A percentile compares a stretch with the other conserved stretches of the same genome.
Conservation (phyloP, 495 filamentous ascomycete genomes). For the Hypoxylon crocopeplum region DNA sequence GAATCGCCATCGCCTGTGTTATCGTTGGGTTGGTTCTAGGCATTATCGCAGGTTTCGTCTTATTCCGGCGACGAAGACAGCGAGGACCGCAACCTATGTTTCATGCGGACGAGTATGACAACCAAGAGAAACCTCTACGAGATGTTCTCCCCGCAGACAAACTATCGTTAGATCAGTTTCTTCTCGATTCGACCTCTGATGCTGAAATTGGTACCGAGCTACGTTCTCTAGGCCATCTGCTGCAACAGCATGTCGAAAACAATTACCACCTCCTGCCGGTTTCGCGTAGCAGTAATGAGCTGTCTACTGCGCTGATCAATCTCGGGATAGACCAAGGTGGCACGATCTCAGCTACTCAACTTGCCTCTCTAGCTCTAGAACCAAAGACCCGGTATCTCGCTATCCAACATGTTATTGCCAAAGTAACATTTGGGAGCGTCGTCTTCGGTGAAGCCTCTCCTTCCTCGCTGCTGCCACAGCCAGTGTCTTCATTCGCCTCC, state of each 20-base stretch:
- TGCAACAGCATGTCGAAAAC: constrained; percentile 45
- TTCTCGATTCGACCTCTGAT: constrained; percentile 42
- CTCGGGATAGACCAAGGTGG: constrained; percentile 36
- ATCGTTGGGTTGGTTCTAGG: constrained; percentile 38
- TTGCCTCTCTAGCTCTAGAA: constrained; percentile 38
- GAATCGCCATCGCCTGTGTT: constrained; percentile 39
- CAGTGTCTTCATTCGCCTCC: constrained; percentile 39
- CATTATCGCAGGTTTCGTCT: constrained; percentile 18
- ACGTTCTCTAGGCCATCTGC: constrained; percentile 33
- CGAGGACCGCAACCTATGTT: not conserved
- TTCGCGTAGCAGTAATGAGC: constrained; percentile 18
- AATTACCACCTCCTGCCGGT: constrained; percentile 43
- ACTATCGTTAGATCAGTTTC: constrained; percentile 37
- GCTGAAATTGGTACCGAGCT: constrained; percentile 41
- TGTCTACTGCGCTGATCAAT: constrained; percentile 29
- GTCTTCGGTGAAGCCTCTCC: constrained; percentile 29
- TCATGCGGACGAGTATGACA: constrained; percentile 13
- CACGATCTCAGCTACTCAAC: constrained; percentile 11
- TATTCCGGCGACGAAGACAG: constrained; percentile 21
- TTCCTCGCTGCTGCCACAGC: constrained; percentile 43
- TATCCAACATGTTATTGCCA: constrained; percentile 44
- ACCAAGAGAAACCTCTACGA: constrained; percentile 22
- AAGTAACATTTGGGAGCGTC: constrained; percentile 42
- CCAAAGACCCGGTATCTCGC: constrained; percentile 37
- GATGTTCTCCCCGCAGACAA: constrained; percentile 10